Evolutionary conservation across 306 rosid species (phyloP), one percentile per base, ranked within the genome.

Genomic region (Glycine tomentella): DNA sequence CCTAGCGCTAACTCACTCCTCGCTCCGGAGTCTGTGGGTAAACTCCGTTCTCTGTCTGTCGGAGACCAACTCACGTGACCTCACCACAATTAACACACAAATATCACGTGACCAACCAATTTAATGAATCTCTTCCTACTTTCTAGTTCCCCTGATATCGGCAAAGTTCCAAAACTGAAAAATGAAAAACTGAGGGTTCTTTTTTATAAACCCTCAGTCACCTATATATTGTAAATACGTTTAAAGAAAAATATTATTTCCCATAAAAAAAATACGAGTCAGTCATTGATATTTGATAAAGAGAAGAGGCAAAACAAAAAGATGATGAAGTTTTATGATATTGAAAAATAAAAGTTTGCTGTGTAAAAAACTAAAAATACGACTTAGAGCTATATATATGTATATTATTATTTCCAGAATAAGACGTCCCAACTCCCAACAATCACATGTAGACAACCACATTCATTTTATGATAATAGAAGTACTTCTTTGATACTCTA

Each of bases 341-440:
- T 42, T 42, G 46, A 42, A 42, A 42, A 42, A 4, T 25, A 25
- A 42, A 42, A 64, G 8, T 13, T 20, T n/a, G 46, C 40, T 36
- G 69, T 0, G 48, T 64, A 36, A 13, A 25, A 25, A 25, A 25
- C 31, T 25, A 25, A 25, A 34, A 11, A 34, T 1, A 34, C 36
- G 13, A 64, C 7, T 13, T 14, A 64, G 15, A 34, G 6, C 8
- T 6, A 64, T 36, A 36, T 34, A 64, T 64, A 36, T 34, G 46
- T 42, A 42, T 13, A 14, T 65, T 7, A 40, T 40, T 66, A 6
- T 69, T 48, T 25, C 36, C 8, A 5, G 3, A 70, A 70, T 70
- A 31, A 11, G 25, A 69, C 75, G 58, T 48, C 17, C 74, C 58
- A 66, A 42, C 72, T 44, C 55, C 36, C 34, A 70, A 48, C 16